Percentiles rank a stretch among this genome's conserved stretches.
Evolutionary conservation across 2,329 filamentous ascomycete genomes (phyloP).

Genomic region (Nothopassalora personata): DNA sequence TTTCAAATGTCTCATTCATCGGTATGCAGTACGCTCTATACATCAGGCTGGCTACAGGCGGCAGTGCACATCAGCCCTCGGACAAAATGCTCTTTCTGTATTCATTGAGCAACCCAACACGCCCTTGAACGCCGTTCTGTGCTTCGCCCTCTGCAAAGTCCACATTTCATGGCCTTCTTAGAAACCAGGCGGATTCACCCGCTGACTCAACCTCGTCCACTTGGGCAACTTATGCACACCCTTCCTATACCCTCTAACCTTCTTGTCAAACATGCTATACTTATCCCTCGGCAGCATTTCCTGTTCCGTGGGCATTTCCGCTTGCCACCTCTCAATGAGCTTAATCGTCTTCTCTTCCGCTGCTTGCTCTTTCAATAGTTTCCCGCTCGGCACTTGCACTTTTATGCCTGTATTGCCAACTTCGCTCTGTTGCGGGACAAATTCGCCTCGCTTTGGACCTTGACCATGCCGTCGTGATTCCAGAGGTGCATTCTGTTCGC

Average conservation of each 20-base stretch:
- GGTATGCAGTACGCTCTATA: too few species aligned
- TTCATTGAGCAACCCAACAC: background rate
- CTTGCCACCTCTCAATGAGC: constrained; percentile 83
- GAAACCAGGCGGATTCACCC: constrained; percentile 91
- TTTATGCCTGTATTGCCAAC: constrained; percentile 1
- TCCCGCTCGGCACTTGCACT: constrained; percentile 8
- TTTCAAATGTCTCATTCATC: too few species aligned
- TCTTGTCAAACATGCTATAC: constrained; percentile 96
- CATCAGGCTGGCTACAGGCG: too few species aligned
- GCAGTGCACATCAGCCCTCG: too few species aligned
- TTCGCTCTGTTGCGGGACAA: constrained; percentile 14
- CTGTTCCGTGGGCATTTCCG: constrained; percentile 88
- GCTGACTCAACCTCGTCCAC: constrained; percentile 93
- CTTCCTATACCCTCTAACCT: constrained; percentile 93
- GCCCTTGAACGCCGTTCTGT: background rate
- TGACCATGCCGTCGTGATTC: constrained; percentile 27
- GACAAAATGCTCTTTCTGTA: too few species aligned
- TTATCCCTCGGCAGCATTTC: constrained; percentile 97
- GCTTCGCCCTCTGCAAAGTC: background rate
- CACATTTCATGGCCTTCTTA: constrained; percentile 41
- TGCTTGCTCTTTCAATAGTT: constrained; percentile 25
- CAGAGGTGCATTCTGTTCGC: constrained; percentile 9
- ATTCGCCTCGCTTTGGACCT: constrained; percentile 29
- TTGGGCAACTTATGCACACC: constrained; percentile 75
- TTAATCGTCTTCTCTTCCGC: constrained; percentile 56